Evolutionary conservation across 2,329 filamentous ascomycete genomes (phyloP).

Genomic region (Parastagonospora avenae): DNA sequence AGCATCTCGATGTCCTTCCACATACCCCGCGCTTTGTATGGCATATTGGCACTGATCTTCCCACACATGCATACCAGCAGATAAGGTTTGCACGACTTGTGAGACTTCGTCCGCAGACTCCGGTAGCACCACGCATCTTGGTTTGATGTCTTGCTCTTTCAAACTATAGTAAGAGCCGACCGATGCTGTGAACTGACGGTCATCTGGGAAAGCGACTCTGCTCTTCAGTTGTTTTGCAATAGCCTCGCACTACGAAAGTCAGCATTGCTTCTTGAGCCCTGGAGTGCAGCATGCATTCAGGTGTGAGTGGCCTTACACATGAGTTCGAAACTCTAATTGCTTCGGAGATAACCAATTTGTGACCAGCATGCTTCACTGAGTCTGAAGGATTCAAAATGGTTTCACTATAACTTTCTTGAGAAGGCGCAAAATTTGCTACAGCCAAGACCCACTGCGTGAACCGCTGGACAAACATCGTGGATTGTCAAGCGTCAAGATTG

Average conservation of each 20-base stretch:
- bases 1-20: background rate
- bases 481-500: too few species aligned
- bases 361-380: too few species aligned
- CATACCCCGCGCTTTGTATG: slow-evolving; percentile 1
- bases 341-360: too few species aligned
- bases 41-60: background rate
- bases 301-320: too few species aligned
- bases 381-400: too few species aligned
- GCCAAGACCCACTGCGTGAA: too few species aligned
- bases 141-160: background rate
- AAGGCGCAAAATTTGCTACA: too few species aligned
- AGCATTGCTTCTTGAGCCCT: too few species aligned
- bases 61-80: background rate
- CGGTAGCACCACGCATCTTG: background rate
- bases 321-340: too few species aligned
- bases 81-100: background rate
- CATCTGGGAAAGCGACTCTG: background rate
- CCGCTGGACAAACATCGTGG: too few species aligned
- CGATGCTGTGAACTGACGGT: background rate
- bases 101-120: slow-evolving; percentile 1
- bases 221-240: background rate
- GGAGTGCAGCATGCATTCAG: too few species aligned
- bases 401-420: too few species aligned
- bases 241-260: background rate
- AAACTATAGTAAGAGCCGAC: background rate